phyloP scores from a whole-genome alignment of 225 moss, liverwort and hornwort genomes.

The Takakia lepidozioides region DNA sequence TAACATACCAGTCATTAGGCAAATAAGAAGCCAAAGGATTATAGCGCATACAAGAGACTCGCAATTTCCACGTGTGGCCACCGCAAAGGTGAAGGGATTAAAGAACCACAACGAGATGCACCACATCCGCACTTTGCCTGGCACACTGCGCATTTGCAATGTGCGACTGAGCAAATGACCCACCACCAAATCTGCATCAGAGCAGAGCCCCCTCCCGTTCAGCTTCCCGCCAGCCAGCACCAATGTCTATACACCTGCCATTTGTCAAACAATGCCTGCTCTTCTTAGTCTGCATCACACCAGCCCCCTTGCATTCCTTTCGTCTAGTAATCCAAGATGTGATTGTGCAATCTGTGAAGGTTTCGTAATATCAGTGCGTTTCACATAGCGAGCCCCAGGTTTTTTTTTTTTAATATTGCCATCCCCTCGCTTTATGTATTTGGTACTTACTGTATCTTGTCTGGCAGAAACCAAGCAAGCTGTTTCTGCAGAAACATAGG shows the following conservation, averaged over 20 bases:
- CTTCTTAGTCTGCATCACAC: background rate
- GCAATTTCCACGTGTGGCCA: slow-evolving; percentile 96
- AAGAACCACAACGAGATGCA: slow-evolving; percentile 83
- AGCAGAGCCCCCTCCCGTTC: slow-evolving; percentile 12
- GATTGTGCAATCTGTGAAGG: no score
- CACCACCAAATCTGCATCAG: slow-evolving; percentile 79
- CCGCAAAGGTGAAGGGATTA: slow-evolving; percentile 94
- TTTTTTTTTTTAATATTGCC: no score
- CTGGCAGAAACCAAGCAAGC: no score
- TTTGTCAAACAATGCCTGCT: background rate
- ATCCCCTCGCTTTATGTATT: no score
- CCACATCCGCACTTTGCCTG: slow-evolving; percentile 32
- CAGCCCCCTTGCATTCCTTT: background rate
- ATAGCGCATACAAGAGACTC: slow-evolving; percentile 86
- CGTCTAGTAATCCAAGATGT: no score
- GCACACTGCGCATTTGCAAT: slow-evolving; percentile 57
- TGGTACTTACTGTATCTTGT: no score
- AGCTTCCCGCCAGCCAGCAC: slow-evolving; percentile 10
- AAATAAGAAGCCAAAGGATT: slow-evolving; percentile 81
- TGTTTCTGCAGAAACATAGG: no score
- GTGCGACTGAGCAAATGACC: slow-evolving; percentile 63
- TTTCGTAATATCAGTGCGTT: no score
- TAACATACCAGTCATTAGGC: slow-evolving; percentile 73
- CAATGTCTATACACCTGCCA: slow-evolving; percentile 7
- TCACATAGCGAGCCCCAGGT: no score